Base-by-base conservation (phyloP, 371 early-diverging fungal genomes). In the Apophysomyces variabilis region DNA sequence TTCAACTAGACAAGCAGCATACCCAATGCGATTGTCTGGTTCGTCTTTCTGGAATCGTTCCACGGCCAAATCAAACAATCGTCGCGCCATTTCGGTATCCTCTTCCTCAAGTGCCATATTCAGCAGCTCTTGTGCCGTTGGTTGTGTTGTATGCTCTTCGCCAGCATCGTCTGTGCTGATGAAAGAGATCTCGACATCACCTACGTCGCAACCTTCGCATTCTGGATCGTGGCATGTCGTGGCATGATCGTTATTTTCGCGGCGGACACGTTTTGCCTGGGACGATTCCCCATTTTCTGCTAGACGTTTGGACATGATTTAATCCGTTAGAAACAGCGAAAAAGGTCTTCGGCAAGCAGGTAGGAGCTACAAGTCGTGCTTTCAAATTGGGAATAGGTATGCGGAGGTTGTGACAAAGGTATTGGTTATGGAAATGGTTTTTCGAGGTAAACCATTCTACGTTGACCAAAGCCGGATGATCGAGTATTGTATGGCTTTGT, bases 201-300 rank as follows among this genome's bases (percentile, higher is more conserved):
- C 88, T 21, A 84, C 84, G 60, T 83, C 88, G 63, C 88, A 88
- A 1, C 87, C 88, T 38, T 77, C 68, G 57, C 88, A 88, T 14
- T 66, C 67, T 0, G 74, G 65, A 64, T 86, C 86, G 32, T 75
- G 68, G 68, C 88, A 88, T 57, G 79, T 84, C 1, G 71, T 39
- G 6, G 81, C 70, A 65, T 88, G 88, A n/a, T 66, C 61, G 14
- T 73, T 68, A 37, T 69, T 46, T 7, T 62, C 56, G 2, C 62
- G 62, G 50, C 58, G 54, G 9, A 69, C 60, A 2, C 69, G 67
- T 35, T 62, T 69, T 11, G 58, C 13, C 62, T 57, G 56, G 60
- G 63, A 35, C 12, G 36, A 56, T 14, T 39, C 38, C 3, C 66
- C 63, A 41, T 77, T 72, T 26, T 65, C 65, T 6, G 65, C 32